phyloP scores from a whole-genome alignment of 768 basidiomycete species.

The Sporobolomyces phaffii region DNA sequence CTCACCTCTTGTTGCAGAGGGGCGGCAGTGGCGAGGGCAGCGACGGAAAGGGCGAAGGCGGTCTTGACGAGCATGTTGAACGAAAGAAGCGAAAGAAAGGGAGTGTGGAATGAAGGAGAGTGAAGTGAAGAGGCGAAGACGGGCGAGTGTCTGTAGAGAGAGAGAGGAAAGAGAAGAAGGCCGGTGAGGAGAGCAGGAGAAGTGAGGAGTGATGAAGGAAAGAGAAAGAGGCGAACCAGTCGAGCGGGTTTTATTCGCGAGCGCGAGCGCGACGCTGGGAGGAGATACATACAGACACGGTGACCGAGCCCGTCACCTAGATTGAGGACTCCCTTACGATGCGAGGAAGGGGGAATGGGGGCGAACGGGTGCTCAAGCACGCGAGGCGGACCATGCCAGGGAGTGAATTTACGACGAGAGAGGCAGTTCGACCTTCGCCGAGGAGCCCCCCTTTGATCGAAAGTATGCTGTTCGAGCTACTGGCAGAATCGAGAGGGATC shows the following conservation, averaged over 20 bases:
- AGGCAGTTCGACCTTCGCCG: neutral
- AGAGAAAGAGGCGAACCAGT: neutral
- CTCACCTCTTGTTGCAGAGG: constrained; percentile 6
- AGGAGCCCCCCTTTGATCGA: neutral
- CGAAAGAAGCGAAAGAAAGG: neutral
- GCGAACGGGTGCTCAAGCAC: too few relatives aligned
- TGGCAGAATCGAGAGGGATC: too few relatives aligned
- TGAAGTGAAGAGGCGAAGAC: too few relatives aligned
- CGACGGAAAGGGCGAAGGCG: constrained; percentile 1
- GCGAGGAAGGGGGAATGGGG: neutral
- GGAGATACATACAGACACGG: too few relatives aligned
- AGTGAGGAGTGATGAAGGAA: neutral
- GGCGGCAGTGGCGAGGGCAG: constrained; percentile 6
- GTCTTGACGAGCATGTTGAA: constrained; percentile 23
- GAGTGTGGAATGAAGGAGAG: neutral
- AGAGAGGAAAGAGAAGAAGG: neutral
- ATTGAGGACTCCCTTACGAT: neutral
- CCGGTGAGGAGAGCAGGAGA: neutral
- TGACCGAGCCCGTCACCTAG: too few relatives aligned
- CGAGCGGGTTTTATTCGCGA: constrained; percentile 11
- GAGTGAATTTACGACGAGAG: neutral
- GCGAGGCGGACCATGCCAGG: neutral
- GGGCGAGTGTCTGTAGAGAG: neutral
- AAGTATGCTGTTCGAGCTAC: too few relatives aligned
- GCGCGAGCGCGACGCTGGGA: too few relatives aligned